Evolutionary conservation across 768 basidiomycete genomes (phyloP), one percentile per base, ranked within the genome.

Genomic region (Exsudoporus frostii): DNA sequence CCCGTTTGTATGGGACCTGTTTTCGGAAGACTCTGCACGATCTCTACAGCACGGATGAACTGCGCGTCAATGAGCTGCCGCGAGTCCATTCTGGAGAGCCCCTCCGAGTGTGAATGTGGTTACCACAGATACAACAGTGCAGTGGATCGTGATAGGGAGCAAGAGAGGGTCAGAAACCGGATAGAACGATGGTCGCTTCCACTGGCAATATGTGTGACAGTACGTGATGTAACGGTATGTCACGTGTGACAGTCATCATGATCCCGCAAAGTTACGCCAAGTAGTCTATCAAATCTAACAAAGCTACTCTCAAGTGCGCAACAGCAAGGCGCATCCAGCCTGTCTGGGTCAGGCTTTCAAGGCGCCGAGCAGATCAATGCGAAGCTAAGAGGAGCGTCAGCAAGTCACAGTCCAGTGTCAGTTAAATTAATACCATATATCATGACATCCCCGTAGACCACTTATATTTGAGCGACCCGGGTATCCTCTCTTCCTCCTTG

Each of bases 1-100:
- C 83, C 90, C 0, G 94, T 97, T 69, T 97, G 93, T 63, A 98
- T 93, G 29, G 94, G 92, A 1, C 95, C 93, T 10, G 84, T 91
- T 77, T 96, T 96, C 1, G 95, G 93, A 30, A 97, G 75, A 53
- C 89, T 74, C 68, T 98, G 95, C 5, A 97, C 87, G 50, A 98
- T 96, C 70, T 95, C 88, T 10, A 98, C 94, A 4, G 95, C 93
- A 27, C 94, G 83, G 74, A 92, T 84, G 71, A 98, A 98, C 70
- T 95, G 92, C 45, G 81, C 80, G 59, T 90, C 85, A 58, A 91
- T 86, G 58, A 86, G 79, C 65, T 80, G 77, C 41, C 74, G 78
- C 24, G 86, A 81, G 50, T 82, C 77, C 86, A 88, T 87, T 56
- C 40, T 46, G 43, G 32, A 27, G 24, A 32, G 20, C 5, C 20